phyloP scores from a whole-genome alignment of 164 flowering plant genomes.

The Vitis vinifera region DNA sequence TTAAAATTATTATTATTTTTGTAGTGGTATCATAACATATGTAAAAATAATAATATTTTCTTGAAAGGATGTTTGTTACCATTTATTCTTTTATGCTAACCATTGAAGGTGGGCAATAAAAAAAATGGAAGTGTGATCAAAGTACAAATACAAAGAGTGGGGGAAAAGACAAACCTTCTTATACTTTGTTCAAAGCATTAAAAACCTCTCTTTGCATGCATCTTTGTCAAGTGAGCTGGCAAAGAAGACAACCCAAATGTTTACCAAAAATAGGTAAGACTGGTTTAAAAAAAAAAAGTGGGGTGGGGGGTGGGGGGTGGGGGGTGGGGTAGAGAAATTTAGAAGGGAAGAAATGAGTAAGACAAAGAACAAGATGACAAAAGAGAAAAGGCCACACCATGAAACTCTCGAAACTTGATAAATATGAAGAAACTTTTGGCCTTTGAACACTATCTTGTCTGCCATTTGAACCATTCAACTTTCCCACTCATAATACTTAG shows the following conservation, averaged over 20 bases:
- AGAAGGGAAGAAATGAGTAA: not conserved
- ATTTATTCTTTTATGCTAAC: too few species aligned
- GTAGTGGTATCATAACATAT: too few species aligned
- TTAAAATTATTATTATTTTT: too few species aligned
- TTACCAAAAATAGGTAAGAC: constrained; percentile 9
- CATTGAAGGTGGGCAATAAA: too few species aligned
- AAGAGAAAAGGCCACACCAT: not conserved
- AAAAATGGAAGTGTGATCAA: too few species aligned
- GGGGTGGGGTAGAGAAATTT: not conserved
- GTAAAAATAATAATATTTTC: too few species aligned
- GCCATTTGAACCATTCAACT: constrained; percentile 12
- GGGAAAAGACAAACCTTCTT: not conserved
- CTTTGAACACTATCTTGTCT: constrained; percentile 29
- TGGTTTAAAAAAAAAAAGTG: not conserved
- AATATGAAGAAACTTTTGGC: not conserved
- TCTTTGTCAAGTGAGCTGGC: constrained; percentile 5
- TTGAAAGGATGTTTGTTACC: too few species aligned
- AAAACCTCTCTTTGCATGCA: not conserved
- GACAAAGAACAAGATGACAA: constrained; percentile 5
- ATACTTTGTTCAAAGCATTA: not conserved
- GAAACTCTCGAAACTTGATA: not conserved
- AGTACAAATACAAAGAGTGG: not conserved
- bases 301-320: not conserved
- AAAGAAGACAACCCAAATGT: not conserved
- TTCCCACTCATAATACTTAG: not conserved